Evolutionary conservation across 192 early-diverging fungal genomes (phyloP).

Genomic region (Gigaspora rosea): DNA sequence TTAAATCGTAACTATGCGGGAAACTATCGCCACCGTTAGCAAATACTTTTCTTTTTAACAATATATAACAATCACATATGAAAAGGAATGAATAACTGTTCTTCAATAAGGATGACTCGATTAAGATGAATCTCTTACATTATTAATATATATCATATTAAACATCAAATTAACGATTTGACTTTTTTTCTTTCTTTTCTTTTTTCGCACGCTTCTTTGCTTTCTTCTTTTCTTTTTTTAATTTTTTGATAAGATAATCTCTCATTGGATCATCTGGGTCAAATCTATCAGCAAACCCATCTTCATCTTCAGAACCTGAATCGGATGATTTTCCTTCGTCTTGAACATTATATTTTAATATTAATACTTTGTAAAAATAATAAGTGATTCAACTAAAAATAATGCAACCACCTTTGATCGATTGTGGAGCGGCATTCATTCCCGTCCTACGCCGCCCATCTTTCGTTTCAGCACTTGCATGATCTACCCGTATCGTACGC

Average conservation of each 20-base stretch:
- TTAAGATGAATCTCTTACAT: too few relatives aligned
- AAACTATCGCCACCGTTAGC: too few relatives aligned
- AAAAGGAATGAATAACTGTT: too few relatives aligned
- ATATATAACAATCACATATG: too few relatives aligned
- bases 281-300: slow-evolving; percentile 48
- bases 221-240: slow-evolving; percentile 53
- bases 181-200: slow-evolving; percentile 31
- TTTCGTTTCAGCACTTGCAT: slow-evolving; percentile 49
- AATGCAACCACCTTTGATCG: too few relatives aligned
- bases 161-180: too few relatives aligned
- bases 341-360: background rate
- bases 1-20: too few relatives aligned
- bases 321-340: slow-evolving; percentile 28
- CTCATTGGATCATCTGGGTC: slow-evolving; percentile 78
- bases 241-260: slow-evolving; percentile 64
- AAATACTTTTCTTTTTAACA: too few relatives aligned
- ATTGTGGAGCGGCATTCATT: slow-evolving; percentile 56
- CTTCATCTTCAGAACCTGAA: slow-evolving; percentile 36
- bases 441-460: slow-evolving; percentile 34
- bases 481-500: slow-evolving; percentile 74
- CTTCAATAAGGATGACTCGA: too few relatives aligned
- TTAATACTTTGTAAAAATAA: slow-evolving; percentile 10
- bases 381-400: background rate
- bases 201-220: slow-evolving; percentile 43
- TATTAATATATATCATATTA: too few relatives aligned